phyloP scores from a whole-genome alignment of 352 stramenopile species.

The Pythium insidiosum region DNA sequence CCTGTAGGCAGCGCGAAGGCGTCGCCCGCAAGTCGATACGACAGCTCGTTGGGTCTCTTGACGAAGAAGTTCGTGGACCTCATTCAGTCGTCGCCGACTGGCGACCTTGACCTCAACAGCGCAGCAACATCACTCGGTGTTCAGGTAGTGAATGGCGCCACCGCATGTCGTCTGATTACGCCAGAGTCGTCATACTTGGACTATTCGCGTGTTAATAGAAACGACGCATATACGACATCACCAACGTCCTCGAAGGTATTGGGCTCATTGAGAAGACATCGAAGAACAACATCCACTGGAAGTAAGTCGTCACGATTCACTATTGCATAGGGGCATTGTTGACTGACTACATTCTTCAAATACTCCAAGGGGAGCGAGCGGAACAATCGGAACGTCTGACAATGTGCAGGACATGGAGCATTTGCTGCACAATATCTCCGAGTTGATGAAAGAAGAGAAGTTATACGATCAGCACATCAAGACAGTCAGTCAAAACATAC shows the following conservation, averaged over 20 bases:
- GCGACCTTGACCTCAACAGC: conserved; percentile 93
- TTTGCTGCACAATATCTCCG: conserved; percentile 64
- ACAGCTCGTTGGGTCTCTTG: conserved; percentile 93
- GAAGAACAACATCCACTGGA: conserved; percentile 99
- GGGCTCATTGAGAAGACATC: conserved; percentile 96
- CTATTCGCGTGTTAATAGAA: conserved; percentile 50
- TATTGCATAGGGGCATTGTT: no score
- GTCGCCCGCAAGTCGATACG: conserved; percentile 85
- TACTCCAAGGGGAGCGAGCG: conserved; percentile 40
- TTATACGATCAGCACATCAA: conserved; percentile 84
- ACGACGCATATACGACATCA: conserved; percentile 98
- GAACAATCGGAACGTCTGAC: conserved; percentile 31
- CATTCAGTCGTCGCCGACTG: conserved; percentile 83
- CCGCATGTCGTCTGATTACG: no score
- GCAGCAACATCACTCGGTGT: conserved; percentile 78
- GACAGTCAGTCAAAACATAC: conserved; percentile 73
- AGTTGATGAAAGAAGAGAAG: conserved; percentile 76
- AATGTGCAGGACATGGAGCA: conserved; percentile 63
- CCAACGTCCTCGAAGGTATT: conserved; percentile 97
- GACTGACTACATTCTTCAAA: neutral
- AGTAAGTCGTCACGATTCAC: no score
- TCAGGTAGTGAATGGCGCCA: conserved; percentile 29
- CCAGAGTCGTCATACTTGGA: no score
- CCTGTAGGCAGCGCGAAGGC: conserved; percentile 37
- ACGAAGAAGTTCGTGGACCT: conserved; percentile 97